Percentiles rank a stretch among this genome's conserved stretches.
Conservation (phyloP, 2,329 filamentous ascomycete genomes). For the Fusarium graminum region DNA sequence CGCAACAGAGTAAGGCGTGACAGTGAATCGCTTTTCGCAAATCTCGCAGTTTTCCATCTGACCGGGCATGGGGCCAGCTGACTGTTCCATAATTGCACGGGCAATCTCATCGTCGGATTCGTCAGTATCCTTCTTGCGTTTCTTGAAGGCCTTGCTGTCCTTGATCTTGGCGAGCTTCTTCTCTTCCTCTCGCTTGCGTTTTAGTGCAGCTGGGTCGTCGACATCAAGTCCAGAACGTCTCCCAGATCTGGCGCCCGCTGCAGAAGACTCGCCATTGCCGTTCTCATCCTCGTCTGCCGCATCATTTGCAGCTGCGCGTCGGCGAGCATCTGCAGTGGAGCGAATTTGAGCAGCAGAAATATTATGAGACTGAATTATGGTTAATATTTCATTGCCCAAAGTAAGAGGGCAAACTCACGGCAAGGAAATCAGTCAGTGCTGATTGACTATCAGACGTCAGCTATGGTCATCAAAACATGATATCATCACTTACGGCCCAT, state of each 20-base stretch:
- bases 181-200: slow-evolving; percentile 61
- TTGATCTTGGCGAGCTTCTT: slow-evolving; percentile 72
- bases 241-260: slow-evolving; percentile 39
- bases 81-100: slow-evolving; percentile 62
- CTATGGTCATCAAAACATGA: background rate
- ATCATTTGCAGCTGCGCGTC: slow-evolving; percentile 55
- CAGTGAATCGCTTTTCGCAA: slow-evolving; percentile 90
- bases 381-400: slow-evolving; percentile 34
- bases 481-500: slow-evolving; percentile 54
- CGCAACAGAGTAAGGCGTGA: slow-evolving; percentile 87
- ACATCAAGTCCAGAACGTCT: slow-evolving; percentile 49
- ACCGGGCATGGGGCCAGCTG: slow-evolving; percentile 73
- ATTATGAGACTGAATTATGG: slow-evolving; percentile 70
- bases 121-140: slow-evolving; percentile 58
- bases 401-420: slow-evolving; percentile 52
- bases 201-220: slow-evolving; percentile 45
- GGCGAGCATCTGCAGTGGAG: slow-evolving; percentile 62
- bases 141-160: slow-evolving; percentile 69
- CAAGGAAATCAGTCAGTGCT: slow-evolving; percentile 67
- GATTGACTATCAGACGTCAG: slow-evolving; percentile 57
- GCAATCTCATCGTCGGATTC: slow-evolving; percentile 63
- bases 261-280: slow-evolving; percentile 40
- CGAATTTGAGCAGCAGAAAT: slow-evolving; percentile 73
- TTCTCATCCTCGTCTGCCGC: slow-evolving; percentile 38
- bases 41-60: slow-evolving; percentile 90